Conservation (phyloP, 371 early-diverging fungal genomes). For the Mortierella sp. region DNA sequence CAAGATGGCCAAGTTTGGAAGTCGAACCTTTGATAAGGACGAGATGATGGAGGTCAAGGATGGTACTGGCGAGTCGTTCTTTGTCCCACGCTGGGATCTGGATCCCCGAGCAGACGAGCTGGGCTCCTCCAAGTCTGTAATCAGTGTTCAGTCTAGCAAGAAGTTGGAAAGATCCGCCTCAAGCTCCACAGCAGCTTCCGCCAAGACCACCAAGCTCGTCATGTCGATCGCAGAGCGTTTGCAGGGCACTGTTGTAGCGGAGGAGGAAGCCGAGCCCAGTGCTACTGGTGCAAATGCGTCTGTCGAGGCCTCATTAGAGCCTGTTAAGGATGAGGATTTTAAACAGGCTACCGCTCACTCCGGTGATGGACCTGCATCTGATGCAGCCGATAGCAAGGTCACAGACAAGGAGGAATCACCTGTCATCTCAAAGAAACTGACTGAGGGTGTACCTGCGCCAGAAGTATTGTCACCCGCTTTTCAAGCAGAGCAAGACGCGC, state of each 20-base stretch:
- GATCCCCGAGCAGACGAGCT: slow-evolving; percentile 49
- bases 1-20: slow-evolving; percentile 38
- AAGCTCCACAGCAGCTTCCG: slow-evolving; percentile 21
- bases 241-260: slow-evolving; percentile 12
- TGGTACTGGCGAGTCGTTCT: slow-evolving; percentile 51
- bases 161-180: slow-evolving; percentile 44
- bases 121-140: slow-evolving; percentile 37
- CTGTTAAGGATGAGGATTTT: not conserved
- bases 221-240: slow-evolving; percentile 39
- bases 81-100: slow-evolving; percentile 51
- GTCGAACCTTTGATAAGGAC: slow-evolving; percentile 54
- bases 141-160: slow-evolving; percentile 40
- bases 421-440: not conserved
- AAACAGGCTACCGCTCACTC: too few relatives aligned
- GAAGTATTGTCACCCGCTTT: too few relatives aligned
- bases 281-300: not conserved
- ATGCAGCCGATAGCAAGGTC: not conserved
- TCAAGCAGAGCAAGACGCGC: not conserved
- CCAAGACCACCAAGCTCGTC: slow-evolving; percentile 14
- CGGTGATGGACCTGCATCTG: not conserved
- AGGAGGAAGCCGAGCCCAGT: slow-evolving; percentile 10
- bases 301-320: not conserved
- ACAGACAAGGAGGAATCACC: not conserved
- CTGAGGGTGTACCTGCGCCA: slow-evolving; percentile 2
- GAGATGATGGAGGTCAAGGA: slow-evolving; percentile 55